Conservation (phyloP, 306 rosid species). For the Chamaecrista fasciculata region DNA sequence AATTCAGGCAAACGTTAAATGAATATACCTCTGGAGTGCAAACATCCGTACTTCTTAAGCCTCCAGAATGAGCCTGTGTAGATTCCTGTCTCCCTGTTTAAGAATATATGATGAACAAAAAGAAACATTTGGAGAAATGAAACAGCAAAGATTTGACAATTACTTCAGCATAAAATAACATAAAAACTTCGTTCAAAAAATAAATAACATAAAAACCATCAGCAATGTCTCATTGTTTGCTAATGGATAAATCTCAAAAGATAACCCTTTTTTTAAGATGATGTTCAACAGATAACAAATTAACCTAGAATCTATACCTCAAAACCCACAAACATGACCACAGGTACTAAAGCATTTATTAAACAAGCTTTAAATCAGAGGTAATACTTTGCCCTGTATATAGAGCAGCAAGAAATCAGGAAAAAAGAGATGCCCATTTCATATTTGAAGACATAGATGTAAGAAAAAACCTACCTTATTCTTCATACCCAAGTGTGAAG, state of each 20-base stretch:
- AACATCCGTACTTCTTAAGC: conserved; percentile 63
- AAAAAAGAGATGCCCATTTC: neutral
- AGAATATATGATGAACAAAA: conserved; percentile 34
- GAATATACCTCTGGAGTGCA: conserved; percentile 83
- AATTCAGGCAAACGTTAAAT: conserved; percentile 14
- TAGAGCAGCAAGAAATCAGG: neutral
- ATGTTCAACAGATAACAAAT: conserved; percentile 15
- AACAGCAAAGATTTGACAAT: conserved; percentile 24
- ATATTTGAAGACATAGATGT: neutral
- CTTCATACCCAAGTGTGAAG: neutral
- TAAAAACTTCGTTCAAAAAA: too few relatives aligned
- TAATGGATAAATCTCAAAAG: conserved; percentile 2
- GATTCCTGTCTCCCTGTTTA: conserved; percentile 60
- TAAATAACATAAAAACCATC: conserved; percentile 17
- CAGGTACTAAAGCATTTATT: neutral
- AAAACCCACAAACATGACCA: conserved; percentile 24
- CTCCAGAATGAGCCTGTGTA: conserved; percentile 57
- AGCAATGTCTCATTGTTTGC: neutral
- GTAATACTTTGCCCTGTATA: neutral
- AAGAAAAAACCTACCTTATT: neutral
- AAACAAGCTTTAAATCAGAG: neutral
- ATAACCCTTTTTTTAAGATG: neutral
- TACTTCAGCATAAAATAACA: conserved; percentile 14
- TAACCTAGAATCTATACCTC: conserved; percentile 1
- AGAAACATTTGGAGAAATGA: conserved; percentile 21